Base-by-base conservation (phyloP, 169 alveolate genomes). In the Pseudocohnilembus persalinus region DNA sequence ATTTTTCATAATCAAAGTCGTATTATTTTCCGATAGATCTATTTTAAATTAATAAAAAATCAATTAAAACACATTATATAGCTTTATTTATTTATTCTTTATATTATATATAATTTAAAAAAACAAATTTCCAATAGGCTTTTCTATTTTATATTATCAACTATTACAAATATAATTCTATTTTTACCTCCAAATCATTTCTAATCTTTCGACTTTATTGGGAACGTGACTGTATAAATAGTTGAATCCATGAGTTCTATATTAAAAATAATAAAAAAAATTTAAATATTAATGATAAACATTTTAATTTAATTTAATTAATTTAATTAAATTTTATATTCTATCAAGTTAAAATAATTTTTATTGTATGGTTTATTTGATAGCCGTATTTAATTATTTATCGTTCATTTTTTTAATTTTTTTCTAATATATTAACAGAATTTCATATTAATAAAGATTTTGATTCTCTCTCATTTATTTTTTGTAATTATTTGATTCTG, bases 121-220 rank as follows among this genome's bases (percentile, higher is more conserved):
- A 75, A 31, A 75, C 30, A 27, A 0, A 75, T 75, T 75, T 31
- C 68, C 27, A 1, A 29, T 29, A 64, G 29, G 31, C 1, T 31
- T 30, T 0, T 27, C 26, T 28, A 26, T 31, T 28, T 29, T 4
- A 27, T 29, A 26, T 75, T 31, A 24, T 75, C 6, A 75, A 28
- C 29, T 31, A n/a, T n/a, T 29, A 75, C 30, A 31, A 31, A 24
- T 75, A 75, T 29, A 11, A 24, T 25, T 31, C 20, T 27, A 27
- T 90, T 31, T 28, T 28, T 89, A 89, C 93, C 93, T 89, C 85
- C 93, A 93, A 68, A 92, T 92, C 96, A 92, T 92, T 49, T 92
- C 96, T 35, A 91, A 93, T 92, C 96, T 85, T 49, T 92, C 96
- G 82, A 87, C 88, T 79, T 90, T 92, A 85, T 92, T 92, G 32